Base-by-base conservation (phyloP, 208 protist genomes). In the Crithidia mellificae region DNA sequence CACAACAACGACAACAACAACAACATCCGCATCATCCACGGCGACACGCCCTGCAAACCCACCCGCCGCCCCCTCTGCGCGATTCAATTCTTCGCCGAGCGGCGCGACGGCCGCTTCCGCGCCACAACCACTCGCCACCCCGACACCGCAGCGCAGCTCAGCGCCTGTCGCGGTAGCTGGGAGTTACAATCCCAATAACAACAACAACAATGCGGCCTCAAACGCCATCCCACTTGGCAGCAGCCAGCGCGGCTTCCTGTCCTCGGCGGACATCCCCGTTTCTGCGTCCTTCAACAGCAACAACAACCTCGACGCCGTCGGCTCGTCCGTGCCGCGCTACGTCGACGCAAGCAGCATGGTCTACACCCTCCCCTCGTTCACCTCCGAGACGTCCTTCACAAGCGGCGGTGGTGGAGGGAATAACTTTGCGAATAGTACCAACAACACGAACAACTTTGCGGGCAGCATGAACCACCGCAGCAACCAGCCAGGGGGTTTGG, bases 271-370 rank as follows among this genome's bases (percentile, higher is more conserved):
- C 62, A 30, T 36, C 36, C 50, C 36, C 24, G 29, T 59, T 9
- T 63, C 52, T 7, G 41, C 41, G 34, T 46, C 61, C 17, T 9
- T 74, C 54, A 51, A 17, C 39, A 71, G 36, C 27, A 59, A 29
- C 43, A 38, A 46, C 27, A 59, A 39, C 46, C 19, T 44, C 20
- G 56, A 63, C 49, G 38, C 51, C 43, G 32, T 59, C 30, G 38
- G 39, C 24, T 65, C 64, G 8, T 74, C 77, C 0, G 72, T 78
- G 44, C 81, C 78, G 22, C 67, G 66, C 57, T 84, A 87, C 65
- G 74, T 87, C 32, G 78, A 84, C n/a, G 59, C 65, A 7, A 68
- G 56, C 62, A 81, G 73, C 52, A 63, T 84, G 63, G 66, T 87
- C 36, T 87, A 82, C 65, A 71, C 74, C 0, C 54, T 72, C 17